A percentile compares a stretch with the other conserved stretches of the same genome.
These are phyloP conservation scores for Aspergillus cavernicola DNA, from an alignment of 495 filamentous ascomycete species.

Conservation along the genomic window DNA sequence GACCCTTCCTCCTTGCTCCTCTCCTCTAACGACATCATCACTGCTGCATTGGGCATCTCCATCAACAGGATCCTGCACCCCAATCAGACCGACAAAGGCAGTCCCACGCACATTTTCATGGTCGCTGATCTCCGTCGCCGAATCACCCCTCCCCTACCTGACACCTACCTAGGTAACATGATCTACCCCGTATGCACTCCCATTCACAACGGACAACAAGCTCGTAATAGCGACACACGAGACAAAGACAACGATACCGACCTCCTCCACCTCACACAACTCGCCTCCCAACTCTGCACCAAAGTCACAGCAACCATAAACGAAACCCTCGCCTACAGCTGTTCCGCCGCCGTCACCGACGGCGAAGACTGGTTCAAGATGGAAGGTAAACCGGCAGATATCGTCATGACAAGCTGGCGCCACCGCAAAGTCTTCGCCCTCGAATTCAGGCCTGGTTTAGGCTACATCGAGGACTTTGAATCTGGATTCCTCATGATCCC, in stretches of 20 bases:
- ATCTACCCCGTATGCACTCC: neutral
- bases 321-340: slow-evolving; percentile 1
- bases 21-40: slow-evolving; percentile 5
- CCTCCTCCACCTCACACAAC: neutral
- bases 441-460: slow-evolving; percentile 6
- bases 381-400: neutral
- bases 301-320: neutral
- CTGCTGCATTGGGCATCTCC: neutral
- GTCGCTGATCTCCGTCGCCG: slow-evolving; percentile 5
- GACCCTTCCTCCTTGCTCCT: neutral
- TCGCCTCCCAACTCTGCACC: neutral
- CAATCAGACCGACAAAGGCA: neutral
- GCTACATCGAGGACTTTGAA: slow-evolving; percentile 7
- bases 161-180: slow-evolving; percentile 11
- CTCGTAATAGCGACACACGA: neutral
- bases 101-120: neutral
- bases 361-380: neutral
- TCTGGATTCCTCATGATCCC: slow-evolving; percentile 2
- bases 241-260: no score
- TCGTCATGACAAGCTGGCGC: slow-evolving; percentile 6
- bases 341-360: neutral
- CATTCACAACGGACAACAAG: neutral
- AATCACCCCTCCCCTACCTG: slow-evolving; percentile 4
- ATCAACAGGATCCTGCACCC: neutral
- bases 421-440: neutral